Evolutionary conservation across 116 monocot genomes (phyloP).

Genomic region (Papilionanthe hybrid): DNA sequence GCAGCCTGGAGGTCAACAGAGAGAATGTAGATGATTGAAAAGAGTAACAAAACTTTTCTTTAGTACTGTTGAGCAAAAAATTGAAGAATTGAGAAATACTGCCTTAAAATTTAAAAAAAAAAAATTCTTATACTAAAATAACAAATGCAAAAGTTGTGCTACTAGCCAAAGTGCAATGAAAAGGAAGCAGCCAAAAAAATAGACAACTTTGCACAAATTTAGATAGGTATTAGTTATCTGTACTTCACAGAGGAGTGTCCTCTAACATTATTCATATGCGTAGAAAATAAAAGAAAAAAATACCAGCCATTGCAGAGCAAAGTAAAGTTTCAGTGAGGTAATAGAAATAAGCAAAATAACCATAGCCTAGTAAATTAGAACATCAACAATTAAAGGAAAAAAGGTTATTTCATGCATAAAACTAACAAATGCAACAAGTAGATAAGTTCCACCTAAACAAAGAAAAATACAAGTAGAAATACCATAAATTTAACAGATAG

Average conservation of each 20-base stretch:
- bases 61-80: too few relatives aligned
- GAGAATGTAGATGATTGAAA: too few relatives aligned
- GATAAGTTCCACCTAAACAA: neutral
- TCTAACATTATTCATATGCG: neutral
- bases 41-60: too few relatives aligned
- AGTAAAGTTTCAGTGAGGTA: neutral
- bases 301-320: neutral
- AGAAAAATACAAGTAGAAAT: neutral
- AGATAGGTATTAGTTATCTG: neutral
- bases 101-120: too few relatives aligned
- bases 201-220: neutral
- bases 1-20: too few relatives aligned
- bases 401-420: neutral
- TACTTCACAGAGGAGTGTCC: neutral
- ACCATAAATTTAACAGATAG: neutral
- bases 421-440: neutral
- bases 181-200: too few relatives aligned
- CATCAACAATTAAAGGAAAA: too few relatives aligned
- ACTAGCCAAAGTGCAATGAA: too few relatives aligned
- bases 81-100: too few relatives aligned
- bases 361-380: too few relatives aligned
- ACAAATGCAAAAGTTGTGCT: too few relatives aligned
- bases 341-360: neutral
- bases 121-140: too few relatives aligned
- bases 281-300: neutral